Conservation (phyloP, 148 eudicot species). For the Diospyros lotus region DNA sequence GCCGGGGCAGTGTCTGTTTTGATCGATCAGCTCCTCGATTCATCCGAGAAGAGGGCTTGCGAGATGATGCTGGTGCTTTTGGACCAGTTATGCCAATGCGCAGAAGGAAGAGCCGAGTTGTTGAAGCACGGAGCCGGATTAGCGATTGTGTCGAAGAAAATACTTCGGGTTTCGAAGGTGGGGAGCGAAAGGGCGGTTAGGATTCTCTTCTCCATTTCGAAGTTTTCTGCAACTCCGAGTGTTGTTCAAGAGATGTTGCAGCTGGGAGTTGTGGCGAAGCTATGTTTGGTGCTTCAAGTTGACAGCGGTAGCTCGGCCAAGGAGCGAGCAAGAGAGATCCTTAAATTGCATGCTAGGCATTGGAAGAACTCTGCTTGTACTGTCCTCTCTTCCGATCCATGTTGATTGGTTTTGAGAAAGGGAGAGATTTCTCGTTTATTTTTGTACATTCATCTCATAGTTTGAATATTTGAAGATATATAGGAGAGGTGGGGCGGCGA, state of each 20-base stretch:
- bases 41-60: constrained; percentile 26
- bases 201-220: constrained; percentile 39
- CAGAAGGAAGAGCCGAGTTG: constrained; percentile 64
- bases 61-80: constrained; percentile 50
- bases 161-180: constrained; percentile 54
- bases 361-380: constrained; percentile 56
- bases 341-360: constrained; percentile 51
- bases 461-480: too few relatives aligned
- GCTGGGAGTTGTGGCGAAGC: constrained; percentile 61
- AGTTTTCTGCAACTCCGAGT: constrained; percentile 30
- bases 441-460: too few relatives aligned
- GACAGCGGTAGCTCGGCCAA: constrained; percentile 66
- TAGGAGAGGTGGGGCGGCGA: too few relatives aligned
- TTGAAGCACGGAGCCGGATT: constrained; percentile 57
- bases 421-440: background rate
- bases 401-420: background rate
- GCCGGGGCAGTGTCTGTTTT: constrained; percentile 32
- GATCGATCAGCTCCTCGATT: constrained; percentile 42
- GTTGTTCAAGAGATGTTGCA: constrained; percentile 63
- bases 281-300: constrained; percentile 67
- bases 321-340: constrained; percentile 59
- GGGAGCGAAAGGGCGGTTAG: constrained; percentile 61
- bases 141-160: constrained; percentile 69
- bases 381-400: constrained; percentile 23
- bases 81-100: constrained; percentile 57